Percentiles rank a stretch among this genome's conserved stretches.
Evolutionary conservation across 2,329 filamentous ascomycete genomes (phyloP).

Genomic region (Herpotrichia juniperi): DNA sequence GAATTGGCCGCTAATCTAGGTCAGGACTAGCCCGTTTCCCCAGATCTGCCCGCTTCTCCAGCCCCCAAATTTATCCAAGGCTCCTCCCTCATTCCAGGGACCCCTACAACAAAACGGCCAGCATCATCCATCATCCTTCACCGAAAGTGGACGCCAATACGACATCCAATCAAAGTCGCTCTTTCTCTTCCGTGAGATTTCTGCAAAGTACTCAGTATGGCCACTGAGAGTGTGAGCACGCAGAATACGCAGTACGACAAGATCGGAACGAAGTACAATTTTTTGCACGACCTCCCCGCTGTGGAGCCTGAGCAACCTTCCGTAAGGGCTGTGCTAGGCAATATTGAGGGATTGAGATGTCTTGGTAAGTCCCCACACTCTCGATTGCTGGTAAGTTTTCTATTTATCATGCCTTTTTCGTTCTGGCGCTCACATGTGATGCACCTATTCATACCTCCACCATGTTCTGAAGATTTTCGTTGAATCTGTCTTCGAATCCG

Average conservation of each 20-base stretch:
- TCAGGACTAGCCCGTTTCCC: too few relatives aligned
- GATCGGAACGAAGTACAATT: slow-evolving; percentile 33
- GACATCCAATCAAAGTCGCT: too few relatives aligned
- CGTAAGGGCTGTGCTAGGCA: slow-evolving; percentile 25
- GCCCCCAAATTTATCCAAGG: too few relatives aligned
- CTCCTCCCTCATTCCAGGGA: too few relatives aligned
- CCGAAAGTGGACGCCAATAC: too few relatives aligned
- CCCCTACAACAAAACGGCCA: too few relatives aligned
- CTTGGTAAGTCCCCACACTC: slow-evolving; percentile 35
- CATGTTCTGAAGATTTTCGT: not conserved
- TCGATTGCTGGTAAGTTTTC: not conserved
- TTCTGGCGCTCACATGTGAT: not conserved
- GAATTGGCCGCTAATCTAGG: too few relatives aligned
- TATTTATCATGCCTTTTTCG: not conserved
- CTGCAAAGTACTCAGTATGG: not conserved
- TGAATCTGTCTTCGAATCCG: not conserved
- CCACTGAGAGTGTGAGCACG: slow-evolving; percentile 9
- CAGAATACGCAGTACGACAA: slow-evolving; percentile 38
- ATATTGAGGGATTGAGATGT: slow-evolving; percentile 27
- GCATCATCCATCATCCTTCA: too few relatives aligned
- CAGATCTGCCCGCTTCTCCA: too few relatives aligned
- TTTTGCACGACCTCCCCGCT: slow-evolving; percentile 28
- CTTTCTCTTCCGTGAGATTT: not conserved
- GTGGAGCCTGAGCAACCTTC: slow-evolving; percentile 28
- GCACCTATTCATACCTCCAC: not conserved